These are phyloP conservation scores for Spathaspora sp. DNA, from an alignment of 1,139 yeast species.

Conservation along the genomic window DNA sequence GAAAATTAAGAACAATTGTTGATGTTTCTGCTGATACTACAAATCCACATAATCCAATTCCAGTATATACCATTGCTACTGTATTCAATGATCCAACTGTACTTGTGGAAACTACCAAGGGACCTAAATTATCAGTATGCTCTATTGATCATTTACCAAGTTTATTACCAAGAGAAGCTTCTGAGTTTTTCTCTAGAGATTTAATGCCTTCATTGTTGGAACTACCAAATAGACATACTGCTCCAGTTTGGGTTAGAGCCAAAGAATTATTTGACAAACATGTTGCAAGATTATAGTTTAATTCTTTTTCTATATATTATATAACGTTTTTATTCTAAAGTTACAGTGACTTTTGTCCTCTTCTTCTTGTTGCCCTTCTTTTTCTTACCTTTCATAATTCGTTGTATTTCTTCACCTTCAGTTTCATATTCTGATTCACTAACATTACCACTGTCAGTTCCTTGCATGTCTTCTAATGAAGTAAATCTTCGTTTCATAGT, in stretches of 20 bases:
- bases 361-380: conserved; percentile 45
- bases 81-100: conserved; percentile 91
- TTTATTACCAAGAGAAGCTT: conserved; percentile 92
- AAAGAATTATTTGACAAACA: conserved; percentile 79
- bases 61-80: conserved; percentile 87
- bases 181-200: conserved; percentile 85
- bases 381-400: conserved; percentile 41
- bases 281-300: conserved; percentile 56
- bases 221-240: conserved; percentile 73
- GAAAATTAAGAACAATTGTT: conserved; percentile 87
- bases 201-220: conserved; percentile 84
- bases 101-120: conserved; percentile 68
- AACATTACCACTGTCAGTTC: conserved; percentile 23
- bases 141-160: conserved; percentile 98
- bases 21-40: conserved; percentile 99
- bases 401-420: conserved; percentile 55
- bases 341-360: conserved; percentile 49
- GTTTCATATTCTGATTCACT: conserved; percentile 69
- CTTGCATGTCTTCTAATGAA: conserved; percentile 30
- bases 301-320: neutral
- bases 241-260: conserved; percentile 93
- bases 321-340: conserved; percentile 42
- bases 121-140: conserved; percentile 86
- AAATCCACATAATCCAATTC: conserved; percentile 96
- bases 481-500: conserved; percentile 68